Evolutionary conservation across 164 flowering plant genomes (phyloP).

Genomic region (Houttuynia cordata): DNA sequence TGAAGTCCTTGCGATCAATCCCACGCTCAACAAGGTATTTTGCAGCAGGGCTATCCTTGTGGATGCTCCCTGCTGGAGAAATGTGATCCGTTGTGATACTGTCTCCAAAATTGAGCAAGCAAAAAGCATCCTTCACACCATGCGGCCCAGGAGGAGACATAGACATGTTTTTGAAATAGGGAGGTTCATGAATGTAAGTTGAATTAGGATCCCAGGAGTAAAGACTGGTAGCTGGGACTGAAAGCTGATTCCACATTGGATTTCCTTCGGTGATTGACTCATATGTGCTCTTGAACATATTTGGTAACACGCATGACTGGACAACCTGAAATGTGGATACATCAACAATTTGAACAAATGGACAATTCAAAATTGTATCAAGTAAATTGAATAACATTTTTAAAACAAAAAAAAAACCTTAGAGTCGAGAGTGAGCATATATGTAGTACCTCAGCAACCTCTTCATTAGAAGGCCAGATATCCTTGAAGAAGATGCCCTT

Average conservation of each 20-base stretch:
- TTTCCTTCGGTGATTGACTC: constrained; percentile 38
- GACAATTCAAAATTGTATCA: not conserved
- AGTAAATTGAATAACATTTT: no score
- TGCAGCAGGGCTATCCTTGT: constrained; percentile 77
- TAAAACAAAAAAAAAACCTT: no score
- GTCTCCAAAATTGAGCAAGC: constrained; percentile 68
- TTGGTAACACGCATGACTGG: constrained; percentile 40
- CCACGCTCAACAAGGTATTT: constrained; percentile 54
- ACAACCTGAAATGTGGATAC: constrained; percentile 22
- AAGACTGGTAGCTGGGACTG: constrained; percentile 25
- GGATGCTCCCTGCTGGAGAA: constrained; percentile 71
- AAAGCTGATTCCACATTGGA: constrained; percentile 34
- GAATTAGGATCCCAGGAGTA: constrained; percentile 37
- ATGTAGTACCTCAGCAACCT: constrained; percentile 44
- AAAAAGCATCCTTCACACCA: constrained; percentile 65
- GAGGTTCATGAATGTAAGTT: constrained; percentile 42
- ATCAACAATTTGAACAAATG: not conserved
- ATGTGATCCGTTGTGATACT: constrained; percentile 76
- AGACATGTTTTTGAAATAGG: constrained; percentile 44
- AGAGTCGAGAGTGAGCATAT: not conserved
- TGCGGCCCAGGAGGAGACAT: constrained; percentile 64
- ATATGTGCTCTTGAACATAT: constrained; percentile 39
- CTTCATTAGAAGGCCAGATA: constrained; percentile 57
- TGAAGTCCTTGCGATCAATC: constrained; percentile 51
- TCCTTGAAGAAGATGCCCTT: constrained; percentile 42